These are phyloP conservation scores for Phanerochaete carnosa DNA, from an alignment of 768 basidiomycete genomes.

Conservation along the genomic window DNA sequence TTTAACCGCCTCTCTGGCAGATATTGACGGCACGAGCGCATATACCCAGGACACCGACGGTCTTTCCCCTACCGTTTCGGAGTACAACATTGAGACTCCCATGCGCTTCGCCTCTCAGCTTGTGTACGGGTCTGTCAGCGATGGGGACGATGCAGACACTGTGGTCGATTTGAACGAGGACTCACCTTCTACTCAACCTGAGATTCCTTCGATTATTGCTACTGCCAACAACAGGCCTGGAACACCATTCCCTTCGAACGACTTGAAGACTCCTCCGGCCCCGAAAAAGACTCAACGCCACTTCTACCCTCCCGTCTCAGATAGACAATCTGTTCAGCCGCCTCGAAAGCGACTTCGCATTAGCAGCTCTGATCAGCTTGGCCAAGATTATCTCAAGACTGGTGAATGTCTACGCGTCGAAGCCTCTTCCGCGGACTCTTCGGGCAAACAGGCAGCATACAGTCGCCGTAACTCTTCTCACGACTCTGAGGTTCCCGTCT, in stretches of 20 bases:
- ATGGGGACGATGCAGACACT: not conserved
- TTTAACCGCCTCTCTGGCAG: not conserved
- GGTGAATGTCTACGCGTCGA: not conserved
- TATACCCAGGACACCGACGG: not conserved
- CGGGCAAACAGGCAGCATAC: not conserved
- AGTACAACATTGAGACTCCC: not conserved
- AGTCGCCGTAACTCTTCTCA: not conserved
- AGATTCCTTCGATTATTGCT: not conserved
- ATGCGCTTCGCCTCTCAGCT: not conserved
- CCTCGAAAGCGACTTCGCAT: not conserved
- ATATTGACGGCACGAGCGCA: not conserved
- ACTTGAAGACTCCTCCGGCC: not conserved
- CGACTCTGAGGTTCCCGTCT: not conserved
- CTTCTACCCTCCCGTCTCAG: not conserved
- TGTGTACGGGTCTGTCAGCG: not conserved
- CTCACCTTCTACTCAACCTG: not conserved
- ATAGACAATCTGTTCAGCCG: not conserved
- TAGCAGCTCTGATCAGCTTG: not conserved
- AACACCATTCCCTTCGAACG: not conserved
- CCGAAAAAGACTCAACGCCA: slow-evolving; percentile 6
- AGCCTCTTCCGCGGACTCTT: not conserved
- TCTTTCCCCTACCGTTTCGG: not conserved
- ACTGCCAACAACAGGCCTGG: not conserved
- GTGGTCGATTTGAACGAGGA: not conserved
- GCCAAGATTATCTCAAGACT: not conserved